Percentiles rank a stretch among this genome's conserved stretches.
Conservation (phyloP, 306 rosid species). For the Cajanus cajan region DNA sequence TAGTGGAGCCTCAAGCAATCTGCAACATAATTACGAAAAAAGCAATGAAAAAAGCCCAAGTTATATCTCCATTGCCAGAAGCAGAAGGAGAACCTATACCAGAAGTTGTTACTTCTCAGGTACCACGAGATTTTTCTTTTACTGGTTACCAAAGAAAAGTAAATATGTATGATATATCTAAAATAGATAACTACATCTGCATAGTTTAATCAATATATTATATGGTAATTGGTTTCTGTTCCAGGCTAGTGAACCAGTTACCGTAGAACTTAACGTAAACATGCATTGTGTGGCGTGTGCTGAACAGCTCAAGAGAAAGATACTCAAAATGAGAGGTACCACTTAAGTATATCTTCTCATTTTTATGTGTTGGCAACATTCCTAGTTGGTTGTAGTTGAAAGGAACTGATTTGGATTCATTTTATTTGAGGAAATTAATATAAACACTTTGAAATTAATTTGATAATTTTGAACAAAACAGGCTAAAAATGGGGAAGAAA, state of each 20-base stretch:
- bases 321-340: conserved; percentile 86
- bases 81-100: conserved; percentile 75
- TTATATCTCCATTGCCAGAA: conserved; percentile 73
- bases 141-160: background rate
- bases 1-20: conserved; percentile 75
- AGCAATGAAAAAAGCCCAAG: conserved; percentile 59
- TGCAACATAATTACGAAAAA: conserved; percentile 63
- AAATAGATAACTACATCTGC: too few relatives aligned
- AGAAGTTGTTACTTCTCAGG: conserved; percentile 72
- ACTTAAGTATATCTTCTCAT: background rate
- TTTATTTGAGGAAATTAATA: background rate
- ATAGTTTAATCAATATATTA: background rate
- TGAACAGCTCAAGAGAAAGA: conserved; percentile 71
- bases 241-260: conserved; percentile 62
- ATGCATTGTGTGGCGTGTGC: conserved; percentile 99
- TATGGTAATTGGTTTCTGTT: conserved; percentile 25
- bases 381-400: background rate
- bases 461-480: background rate
- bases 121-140: conserved; percentile 15
- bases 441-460: background rate
- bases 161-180: background rate
- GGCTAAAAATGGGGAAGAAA: background rate
- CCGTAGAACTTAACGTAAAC: conserved; percentile 77
- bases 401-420: background rate
- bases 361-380: background rate